Conservation (phyloP, 73 alveolate species). For the Tetrahymena elliotti region DNA sequence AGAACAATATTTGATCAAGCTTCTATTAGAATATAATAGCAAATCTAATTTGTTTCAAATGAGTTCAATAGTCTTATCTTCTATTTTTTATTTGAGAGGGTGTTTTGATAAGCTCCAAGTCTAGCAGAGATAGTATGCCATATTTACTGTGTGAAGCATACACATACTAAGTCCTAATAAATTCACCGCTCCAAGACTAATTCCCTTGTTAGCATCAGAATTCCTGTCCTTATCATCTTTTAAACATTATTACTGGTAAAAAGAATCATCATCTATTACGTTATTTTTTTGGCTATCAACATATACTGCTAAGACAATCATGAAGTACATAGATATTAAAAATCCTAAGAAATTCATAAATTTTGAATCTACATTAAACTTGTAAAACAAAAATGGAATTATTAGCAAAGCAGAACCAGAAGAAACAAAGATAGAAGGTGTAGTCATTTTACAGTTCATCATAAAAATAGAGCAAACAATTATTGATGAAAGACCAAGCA, state of each 20-base stretch:
- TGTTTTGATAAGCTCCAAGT: neutral
- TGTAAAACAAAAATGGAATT: neutral
- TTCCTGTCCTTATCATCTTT: neutral
- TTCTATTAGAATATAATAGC: neutral
- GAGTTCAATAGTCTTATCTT: neutral
- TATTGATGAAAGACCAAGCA: neutral
- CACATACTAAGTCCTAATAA: neutral
- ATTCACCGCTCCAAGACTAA: neutral
- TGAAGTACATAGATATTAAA: neutral
- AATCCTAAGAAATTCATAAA: neutral
- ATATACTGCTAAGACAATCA: neutral
- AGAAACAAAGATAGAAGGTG: neutral
- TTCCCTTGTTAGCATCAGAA: neutral
- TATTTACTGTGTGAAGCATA: neutral
- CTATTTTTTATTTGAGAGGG: neutral
- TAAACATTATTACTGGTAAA: neutral
- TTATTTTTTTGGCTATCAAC: neutral
- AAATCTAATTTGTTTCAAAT: neutral
- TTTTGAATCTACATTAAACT: neutral
- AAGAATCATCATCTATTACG: neutral
- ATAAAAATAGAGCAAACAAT: neutral
- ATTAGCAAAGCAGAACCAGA: neutral
- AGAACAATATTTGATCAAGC: too few species aligned
- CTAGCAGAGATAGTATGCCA: neutral
- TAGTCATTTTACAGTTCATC: neutral